phyloP scores from a whole-genome alignment of 768 basidiomycete genomes.

The Kondoa malvinella region DNA sequence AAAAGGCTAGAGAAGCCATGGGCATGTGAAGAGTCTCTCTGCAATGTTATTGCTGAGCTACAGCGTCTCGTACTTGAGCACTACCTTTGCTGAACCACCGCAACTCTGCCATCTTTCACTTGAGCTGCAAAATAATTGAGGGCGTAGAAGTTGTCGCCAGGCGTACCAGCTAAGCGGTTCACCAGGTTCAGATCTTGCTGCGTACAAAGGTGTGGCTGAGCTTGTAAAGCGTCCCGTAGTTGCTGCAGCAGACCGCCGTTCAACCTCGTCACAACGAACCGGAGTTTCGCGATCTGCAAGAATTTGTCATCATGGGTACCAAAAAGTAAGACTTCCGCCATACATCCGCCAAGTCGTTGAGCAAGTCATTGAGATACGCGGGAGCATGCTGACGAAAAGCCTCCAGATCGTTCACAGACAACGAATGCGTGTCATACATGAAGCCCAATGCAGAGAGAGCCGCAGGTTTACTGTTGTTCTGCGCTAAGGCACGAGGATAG shows the following conservation, averaged over 20 bases:
- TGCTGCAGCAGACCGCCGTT: neutral
- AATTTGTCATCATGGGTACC: neutral
- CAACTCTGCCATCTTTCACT: no score
- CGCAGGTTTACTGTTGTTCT: neutral
- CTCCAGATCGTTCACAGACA: neutral
- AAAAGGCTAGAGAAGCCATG: neutral
- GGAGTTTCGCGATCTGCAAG: neutral
- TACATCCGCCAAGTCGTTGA: neutral
- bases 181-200: no score
- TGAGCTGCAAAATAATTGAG: no score
- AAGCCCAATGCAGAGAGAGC: neutral
- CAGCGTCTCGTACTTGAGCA: no score
- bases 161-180: no score
- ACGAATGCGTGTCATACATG: neutral
- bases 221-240: neutral
- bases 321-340: neutral
- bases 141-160: no score
- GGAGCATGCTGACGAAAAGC: neutral
- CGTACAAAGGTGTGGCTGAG: no score
- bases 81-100: no score
- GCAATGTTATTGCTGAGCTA: no score
- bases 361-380: neutral
- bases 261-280: neutral
- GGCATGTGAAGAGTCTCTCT: no score
- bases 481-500: neutral